Conservation (phyloP, 371 early-diverging fungal species). For the Circinella minor region DNA sequence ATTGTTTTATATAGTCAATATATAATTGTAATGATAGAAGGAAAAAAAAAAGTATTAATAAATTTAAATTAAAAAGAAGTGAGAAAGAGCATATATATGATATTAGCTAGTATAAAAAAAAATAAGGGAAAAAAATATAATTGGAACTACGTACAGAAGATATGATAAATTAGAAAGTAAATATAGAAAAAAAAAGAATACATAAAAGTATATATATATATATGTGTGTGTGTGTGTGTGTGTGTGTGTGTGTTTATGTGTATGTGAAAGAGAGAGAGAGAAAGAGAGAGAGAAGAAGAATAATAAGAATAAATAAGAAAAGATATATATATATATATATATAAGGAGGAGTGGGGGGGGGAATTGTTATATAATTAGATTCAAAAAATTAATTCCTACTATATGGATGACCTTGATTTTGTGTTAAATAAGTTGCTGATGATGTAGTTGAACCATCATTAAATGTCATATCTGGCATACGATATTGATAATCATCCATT, state of each 20-base stretch:
- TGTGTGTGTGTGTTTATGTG: too few species aligned
- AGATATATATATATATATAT: constrained; percentile 1
- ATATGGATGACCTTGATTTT: background rate
- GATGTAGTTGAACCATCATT: constrained; percentile 14
- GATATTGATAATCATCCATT: constrained; percentile 9
- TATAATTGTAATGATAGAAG: too few species aligned
- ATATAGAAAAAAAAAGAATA: background rate
- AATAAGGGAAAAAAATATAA: too few species aligned
- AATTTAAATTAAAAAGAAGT: background rate
- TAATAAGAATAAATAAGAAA: constrained; percentile 7
- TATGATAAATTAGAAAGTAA: too few species aligned
- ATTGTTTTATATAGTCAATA: too few species aligned
- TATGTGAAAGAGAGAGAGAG: too few species aligned
- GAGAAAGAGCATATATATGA: background rate
- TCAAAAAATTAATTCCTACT: background rate
- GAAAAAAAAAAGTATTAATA: too few species aligned
- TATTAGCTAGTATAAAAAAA: background rate
- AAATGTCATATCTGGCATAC: constrained; percentile 2
- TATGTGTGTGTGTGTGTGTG: too few species aligned
- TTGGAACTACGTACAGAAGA: too few species aligned
- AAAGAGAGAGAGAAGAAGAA: too few species aligned
- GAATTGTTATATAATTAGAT: background rate
- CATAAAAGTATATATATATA: too few species aligned
- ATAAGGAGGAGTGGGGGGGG: background rate
- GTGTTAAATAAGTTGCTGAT: constrained; percentile 15